These are phyloP conservation scores for Leccinum ochraceum DNA, from an alignment of 768 basidiomycete species.

Conservation along the genomic window DNA sequence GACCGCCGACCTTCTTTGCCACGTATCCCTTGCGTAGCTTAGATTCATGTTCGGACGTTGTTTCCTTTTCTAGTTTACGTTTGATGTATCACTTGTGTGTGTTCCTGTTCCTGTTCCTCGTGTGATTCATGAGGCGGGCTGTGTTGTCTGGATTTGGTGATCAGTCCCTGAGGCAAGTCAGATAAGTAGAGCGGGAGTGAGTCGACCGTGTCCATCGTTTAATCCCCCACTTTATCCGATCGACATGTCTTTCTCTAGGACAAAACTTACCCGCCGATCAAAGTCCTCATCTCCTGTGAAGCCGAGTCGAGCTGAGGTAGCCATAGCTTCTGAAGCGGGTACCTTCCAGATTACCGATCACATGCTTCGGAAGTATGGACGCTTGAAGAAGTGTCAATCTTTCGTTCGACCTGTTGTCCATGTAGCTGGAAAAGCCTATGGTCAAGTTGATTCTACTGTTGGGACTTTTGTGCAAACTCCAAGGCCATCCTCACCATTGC, in stretches of 20 bases:
- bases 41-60: too few relatives aligned
- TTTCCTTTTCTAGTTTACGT: too few relatives aligned
- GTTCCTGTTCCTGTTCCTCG: too few relatives aligned
- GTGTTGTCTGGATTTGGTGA: too few relatives aligned
- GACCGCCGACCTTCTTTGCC: not conserved
- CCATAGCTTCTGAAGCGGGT: not conserved
- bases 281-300: not conserved
- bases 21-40: not conserved
- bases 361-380: not conserved
- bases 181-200: too few relatives aligned
- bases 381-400: not conserved
- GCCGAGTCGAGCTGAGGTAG: too few relatives aligned
- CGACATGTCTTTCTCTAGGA: not conserved
- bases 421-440: not conserved
- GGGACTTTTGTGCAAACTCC: not conserved
- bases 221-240: not conserved
- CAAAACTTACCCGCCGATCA: not conserved
- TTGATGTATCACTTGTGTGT: too few relatives aligned
- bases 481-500: not conserved
- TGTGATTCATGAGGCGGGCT: too few relatives aligned
- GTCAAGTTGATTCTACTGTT: not conserved
- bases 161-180: too few relatives aligned
- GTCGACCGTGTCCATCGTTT: too few relatives aligned
- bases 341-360: not conserved
- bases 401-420: not conserved